Evolutionary conservation across 306 rosid species (phyloP), one percentile per base, ranked within the genome.

Genomic region (Cucurbita argyrosperma): DNA sequence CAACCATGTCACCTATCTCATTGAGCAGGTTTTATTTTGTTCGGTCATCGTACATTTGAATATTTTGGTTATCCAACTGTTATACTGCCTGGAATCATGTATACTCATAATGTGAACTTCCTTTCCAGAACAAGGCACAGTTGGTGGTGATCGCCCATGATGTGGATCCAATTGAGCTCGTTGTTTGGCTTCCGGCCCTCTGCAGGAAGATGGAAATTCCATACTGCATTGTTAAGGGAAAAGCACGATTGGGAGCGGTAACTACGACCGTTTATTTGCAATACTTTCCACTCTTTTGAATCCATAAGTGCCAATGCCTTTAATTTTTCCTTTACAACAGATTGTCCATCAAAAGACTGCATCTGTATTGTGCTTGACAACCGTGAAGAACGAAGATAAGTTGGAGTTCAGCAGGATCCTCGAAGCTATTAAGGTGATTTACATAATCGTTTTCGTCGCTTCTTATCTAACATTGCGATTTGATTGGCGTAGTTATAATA

Each of bases 191-290:
- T 16, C 95, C 92, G 4, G 90, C 92, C 3, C 76, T 87, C 74
- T 90, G 97, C 82, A 87, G 92, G 76, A 88, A 87, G 83, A 90
- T 90, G 97, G 92, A 88, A 79, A 90, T 88, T 37, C 95, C 97
- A 0, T 88, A 87, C 66, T 90, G 92, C 83, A 88, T 90, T 79
- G 92, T 88, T 64, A 90, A 90, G 88, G 97, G 97, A 35, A 88
- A 90, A 75, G 83, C 97, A 16, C 89, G 90, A 30, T 56, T 90
- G 63, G 92, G 97, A 80, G 9, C 90, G 54, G 96, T 90, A 88
- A 72, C 53, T 8, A 40, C 2, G 5, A 3, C 14, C 43, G 3
- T 7, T 8, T 14, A 49, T 46, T 49, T 4, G 5, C 11, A 0
- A 23, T 6, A 19, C 3, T 7, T 10, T 58, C 0, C 7, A 4